Percentiles rank a stretch among this genome's conserved stretches.
These are phyloP conservation scores for Tetrastigma voinierianum DNA, from an alignment of 164 flowering plant genomes.

Conservation along the genomic window DNA sequence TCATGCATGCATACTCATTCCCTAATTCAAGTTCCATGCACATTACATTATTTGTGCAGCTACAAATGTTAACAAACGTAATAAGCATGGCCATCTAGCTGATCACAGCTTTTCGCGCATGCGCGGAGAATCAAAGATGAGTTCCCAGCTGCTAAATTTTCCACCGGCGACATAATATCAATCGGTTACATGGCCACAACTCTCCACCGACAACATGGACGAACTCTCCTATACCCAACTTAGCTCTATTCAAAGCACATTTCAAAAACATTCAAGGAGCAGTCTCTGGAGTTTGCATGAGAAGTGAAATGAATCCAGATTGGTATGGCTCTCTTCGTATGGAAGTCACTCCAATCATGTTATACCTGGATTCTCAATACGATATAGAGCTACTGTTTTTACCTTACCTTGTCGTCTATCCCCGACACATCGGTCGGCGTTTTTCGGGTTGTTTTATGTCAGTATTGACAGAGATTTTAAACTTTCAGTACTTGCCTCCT, in stretches of 20 bases:
- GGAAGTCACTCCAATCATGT: constrained; percentile 53
- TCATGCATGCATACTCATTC: neutral
- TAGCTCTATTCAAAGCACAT: constrained; percentile 38
- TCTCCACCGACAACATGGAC: constrained; percentile 10
- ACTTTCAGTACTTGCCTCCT: constrained; percentile 12
- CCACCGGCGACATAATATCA: constrained; percentile 43
- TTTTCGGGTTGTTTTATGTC: constrained; percentile 45
- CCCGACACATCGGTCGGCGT: constrained; percentile 44
- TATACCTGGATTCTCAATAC: constrained; percentile 50
- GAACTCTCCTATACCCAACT: constrained; percentile 36
- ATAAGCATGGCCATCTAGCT: constrained; percentile 39
- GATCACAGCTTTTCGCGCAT: constrained; percentile 24
- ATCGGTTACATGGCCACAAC: constrained; percentile 24
- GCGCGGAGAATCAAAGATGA: constrained; percentile 57
- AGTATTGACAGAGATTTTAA: constrained; percentile 18
- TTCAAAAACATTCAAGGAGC: constrained; percentile 45
- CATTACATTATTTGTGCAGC: too few relatives aligned
- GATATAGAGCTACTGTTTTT: constrained; percentile 27
- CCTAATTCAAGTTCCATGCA: neutral
- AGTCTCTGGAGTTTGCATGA: constrained; percentile 43
- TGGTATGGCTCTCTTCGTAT: constrained; percentile 37
- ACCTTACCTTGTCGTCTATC: constrained; percentile 32
- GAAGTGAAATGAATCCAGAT: constrained; percentile 18
- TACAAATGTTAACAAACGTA: constrained; percentile 29
- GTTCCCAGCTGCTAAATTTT: constrained; percentile 36